Evolutionary conservation across 2,329 filamentous ascomycete species (phyloP), one percentile per base, ranked within the genome.

Genomic region (Trichoderma harzianum): DNA sequence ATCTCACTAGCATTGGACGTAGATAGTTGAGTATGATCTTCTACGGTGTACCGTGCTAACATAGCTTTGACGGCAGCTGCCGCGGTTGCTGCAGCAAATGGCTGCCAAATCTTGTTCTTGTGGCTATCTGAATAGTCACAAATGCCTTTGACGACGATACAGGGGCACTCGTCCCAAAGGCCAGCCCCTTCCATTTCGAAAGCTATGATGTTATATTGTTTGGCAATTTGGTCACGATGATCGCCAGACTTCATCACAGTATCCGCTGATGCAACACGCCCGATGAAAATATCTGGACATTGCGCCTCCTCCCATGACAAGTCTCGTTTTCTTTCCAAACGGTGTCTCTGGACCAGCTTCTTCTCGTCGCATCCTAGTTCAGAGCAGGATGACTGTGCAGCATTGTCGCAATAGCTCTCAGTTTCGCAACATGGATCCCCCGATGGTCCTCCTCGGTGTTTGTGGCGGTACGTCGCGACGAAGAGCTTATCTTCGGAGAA

Each of bases 51-150:
- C 7, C 61, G 18, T 18, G 4, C 39, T 3, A 64, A 11, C 18
- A 64, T 51, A 30, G 71, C 71, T 51, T 66, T 70, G 21, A 66
- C 53, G 1, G 8, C 30, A 4, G 66, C 58, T 36, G 70, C 70
- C 1, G 70, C 70, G 7, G 63, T 71, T 80, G 47, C 64, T 10
- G 64, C 47, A 21, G 64, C 64, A 57, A 55, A 67, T 1, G 47
- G 64, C n/a, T 67, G 80, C 81, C 80, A 83, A 7, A 14, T 43
- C 24, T 82, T 79, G 43, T 75, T 78, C 70, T 83, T 83, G 64
- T 83, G 81, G 7, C 75, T 78, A 72, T 83, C 82, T 1, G 80
- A 79, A 61, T 82, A 83, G 68, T 81, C 79, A 36, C 78, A 83
- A 5, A 80, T 78, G 2, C 80, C 80, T 16, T 80, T 80, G 62